phyloP scores from a whole-genome alignment of 257 asterid species.

The Lycium ferocissimum region DNA sequence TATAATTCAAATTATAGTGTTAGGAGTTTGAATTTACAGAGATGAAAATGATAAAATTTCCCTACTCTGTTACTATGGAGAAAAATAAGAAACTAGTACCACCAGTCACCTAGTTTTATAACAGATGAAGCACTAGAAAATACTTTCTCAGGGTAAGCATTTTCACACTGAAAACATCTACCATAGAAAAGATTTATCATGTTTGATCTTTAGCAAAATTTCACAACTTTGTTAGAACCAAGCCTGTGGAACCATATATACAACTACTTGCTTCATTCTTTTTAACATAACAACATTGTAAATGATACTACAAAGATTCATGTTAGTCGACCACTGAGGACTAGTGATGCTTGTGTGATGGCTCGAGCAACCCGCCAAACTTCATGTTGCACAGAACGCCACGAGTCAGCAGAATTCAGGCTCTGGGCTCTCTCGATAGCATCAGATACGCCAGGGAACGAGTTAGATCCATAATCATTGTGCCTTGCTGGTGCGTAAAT shows the following conservation, averaged over 20 bases:
- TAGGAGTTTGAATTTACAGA: too few species aligned
- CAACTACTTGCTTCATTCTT: not conserved
- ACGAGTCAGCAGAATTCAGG: slow-evolving; percentile 47
- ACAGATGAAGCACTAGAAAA: too few species aligned
- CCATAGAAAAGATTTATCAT: too few species aligned
- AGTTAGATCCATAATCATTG: slow-evolving; percentile 69
- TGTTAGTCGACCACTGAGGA: slow-evolving; percentile 64
- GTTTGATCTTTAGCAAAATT: not conserved
- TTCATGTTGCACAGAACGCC: slow-evolving; percentile 79
- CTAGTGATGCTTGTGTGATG: slow-evolving; percentile 75
- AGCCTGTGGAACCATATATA: not conserved
- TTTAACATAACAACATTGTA: not conserved
- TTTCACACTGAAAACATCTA: too few species aligned
- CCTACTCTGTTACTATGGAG: too few species aligned
- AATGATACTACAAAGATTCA: slow-evolving; percentile 33
- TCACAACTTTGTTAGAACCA: not conserved
- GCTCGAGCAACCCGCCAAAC: slow-evolving; percentile 90
- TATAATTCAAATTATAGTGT: too few species aligned
- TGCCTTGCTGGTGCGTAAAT: slow-evolving; percentile 83
- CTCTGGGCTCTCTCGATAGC: slow-evolving; percentile 63
- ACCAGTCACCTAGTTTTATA: too few species aligned
- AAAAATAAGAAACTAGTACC: too few species aligned
- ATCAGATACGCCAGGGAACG: slow-evolving; percentile 76
- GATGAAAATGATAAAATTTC: too few species aligned
- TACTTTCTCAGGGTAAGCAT: too few species aligned